phyloP scores from a whole-genome alignment of 2,329 filamentous ascomycete genomes.

The Tothia fuscella region DNA sequence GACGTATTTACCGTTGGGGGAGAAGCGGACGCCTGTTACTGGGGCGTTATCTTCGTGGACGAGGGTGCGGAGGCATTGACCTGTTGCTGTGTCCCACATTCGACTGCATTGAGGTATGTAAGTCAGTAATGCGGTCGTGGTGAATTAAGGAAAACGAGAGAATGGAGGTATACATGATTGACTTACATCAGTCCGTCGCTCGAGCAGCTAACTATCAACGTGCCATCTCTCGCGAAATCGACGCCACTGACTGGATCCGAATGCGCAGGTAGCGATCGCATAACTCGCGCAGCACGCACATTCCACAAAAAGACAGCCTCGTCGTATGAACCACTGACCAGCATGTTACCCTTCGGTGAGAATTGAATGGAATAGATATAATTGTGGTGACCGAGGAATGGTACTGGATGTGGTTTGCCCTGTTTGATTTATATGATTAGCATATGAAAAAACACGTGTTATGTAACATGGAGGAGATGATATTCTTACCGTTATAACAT shows the following conservation, averaged over 20 bases:
- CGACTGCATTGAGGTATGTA: constrained; percentile 38
- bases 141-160: no score
- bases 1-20: constrained; percentile 86
- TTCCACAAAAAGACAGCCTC: constrained; percentile 98
- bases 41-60: constrained; percentile 93
- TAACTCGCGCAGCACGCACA: constrained; percentile 71
- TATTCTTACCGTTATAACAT: constrained; percentile 42
- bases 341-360: constrained; percentile 94
- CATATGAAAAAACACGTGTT: neutral
- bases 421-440: constrained; percentile 13
- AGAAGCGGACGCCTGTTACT: constrained; percentile 81
- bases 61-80: constrained; percentile 86
- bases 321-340: constrained; percentile 90
- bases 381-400: constrained; percentile 80
- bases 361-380: constrained; percentile 93
- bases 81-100: constrained; percentile 91
- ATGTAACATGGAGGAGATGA: neutral
- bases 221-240: constrained; percentile 86
- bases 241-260: constrained; percentile 90
- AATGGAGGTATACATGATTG: constrained; percentile 11
- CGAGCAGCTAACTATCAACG: constrained; percentile 80
- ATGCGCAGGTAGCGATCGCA: constrained; percentile 86
- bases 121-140: neutral
- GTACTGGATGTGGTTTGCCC: constrained; percentile 45
- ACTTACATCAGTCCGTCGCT: constrained; percentile 76